A percentile compares a stretch with the other conserved stretches of the same genome.
Evolutionary conservation across 345 rosid genomes (phyloP).

Genomic region (Eucalyptus sideroxylon): DNA sequence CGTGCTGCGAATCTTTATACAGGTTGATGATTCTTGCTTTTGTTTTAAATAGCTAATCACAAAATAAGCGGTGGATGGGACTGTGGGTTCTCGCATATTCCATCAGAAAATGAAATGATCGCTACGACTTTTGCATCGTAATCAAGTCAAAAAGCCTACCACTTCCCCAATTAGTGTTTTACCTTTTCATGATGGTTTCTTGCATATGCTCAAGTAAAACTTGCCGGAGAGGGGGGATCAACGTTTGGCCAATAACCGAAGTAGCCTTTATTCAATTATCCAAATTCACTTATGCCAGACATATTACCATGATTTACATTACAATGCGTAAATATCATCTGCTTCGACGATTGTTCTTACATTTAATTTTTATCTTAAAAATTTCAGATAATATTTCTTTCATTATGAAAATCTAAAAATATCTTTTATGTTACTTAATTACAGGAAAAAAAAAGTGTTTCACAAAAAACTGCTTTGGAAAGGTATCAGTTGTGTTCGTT

Average conservation of each 20-base stretch:
- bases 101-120: neutral
- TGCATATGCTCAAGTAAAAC: neutral
- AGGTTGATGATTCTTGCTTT: neutral
- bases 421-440: neutral
- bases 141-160: neutral
- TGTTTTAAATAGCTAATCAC: neutral
- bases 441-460: neutral
- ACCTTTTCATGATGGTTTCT: neutral
- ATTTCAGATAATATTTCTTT: neutral
- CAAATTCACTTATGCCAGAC: neutral
- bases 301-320: neutral
- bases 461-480: neutral
- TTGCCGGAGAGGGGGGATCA: neutral
- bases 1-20: neutral
- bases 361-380: neutral
- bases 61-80: neutral
- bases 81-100: neutral
- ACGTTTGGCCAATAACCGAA: neutral
- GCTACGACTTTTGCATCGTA: neutral
- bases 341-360: fast-evolving
- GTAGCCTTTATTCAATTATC: neutral
- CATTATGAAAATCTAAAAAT: neutral
- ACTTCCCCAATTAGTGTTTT: neutral
- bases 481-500: neutral
- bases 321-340: fast-evolving